Evolutionary conservation across 2,329 filamentous ascomycete genomes (phyloP).

Genomic region (Aspergillus piperis): DNA sequence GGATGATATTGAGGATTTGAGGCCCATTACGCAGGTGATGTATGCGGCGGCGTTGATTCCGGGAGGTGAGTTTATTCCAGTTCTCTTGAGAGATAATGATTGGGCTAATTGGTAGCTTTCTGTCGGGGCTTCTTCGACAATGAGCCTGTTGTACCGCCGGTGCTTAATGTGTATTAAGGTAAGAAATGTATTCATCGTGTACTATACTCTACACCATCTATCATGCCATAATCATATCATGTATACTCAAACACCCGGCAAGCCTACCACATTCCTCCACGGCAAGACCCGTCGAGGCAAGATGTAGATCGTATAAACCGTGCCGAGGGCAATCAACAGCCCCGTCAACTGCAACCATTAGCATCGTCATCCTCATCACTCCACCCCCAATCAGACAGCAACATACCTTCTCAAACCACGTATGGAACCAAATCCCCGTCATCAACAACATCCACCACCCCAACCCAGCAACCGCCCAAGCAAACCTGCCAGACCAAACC

Average conservation of each 20-base stretch:
- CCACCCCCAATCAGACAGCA: slow-evolving; percentile 21
- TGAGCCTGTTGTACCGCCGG: slow-evolving; percentile 27
- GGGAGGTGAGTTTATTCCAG: slow-evolving; percentile 50
- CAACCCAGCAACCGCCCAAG: slow-evolving; percentile 64
- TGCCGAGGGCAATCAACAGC: slow-evolving; percentile 49
- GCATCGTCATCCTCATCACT: not conserved
- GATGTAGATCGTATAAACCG: slow-evolving; percentile 55
- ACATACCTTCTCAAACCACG: slow-evolving; percentile 91
- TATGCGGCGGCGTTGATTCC: slow-evolving; percentile 58
- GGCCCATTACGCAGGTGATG: slow-evolving; percentile 60
- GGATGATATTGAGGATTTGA: slow-evolving; percentile 46
- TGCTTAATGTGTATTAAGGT: not conserved
- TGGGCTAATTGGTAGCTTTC: slow-evolving; percentile 33
- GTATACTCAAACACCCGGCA: slow-evolving; percentile 38
- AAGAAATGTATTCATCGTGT: not conserved
- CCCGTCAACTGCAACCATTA: slow-evolving; percentile 49
- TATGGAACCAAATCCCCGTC: slow-evolving; percentile 98
- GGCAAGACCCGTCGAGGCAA: slow-evolving; percentile 48
- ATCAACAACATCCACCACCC: slow-evolving; percentile 97
- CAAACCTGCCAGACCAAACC: slow-evolving; percentile 56
- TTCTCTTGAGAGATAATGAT: too few relatives aligned
- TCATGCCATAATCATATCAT: too few relatives aligned
- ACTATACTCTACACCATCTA: not conserved
- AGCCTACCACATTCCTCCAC: slow-evolving; percentile 50
- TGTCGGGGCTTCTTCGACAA: slow-evolving; percentile 35